Evolutionary conservation across 73 alveolate genomes (phyloP), one percentile per base, ranked within the genome.

Genomic region (Chromera velia): DNA sequence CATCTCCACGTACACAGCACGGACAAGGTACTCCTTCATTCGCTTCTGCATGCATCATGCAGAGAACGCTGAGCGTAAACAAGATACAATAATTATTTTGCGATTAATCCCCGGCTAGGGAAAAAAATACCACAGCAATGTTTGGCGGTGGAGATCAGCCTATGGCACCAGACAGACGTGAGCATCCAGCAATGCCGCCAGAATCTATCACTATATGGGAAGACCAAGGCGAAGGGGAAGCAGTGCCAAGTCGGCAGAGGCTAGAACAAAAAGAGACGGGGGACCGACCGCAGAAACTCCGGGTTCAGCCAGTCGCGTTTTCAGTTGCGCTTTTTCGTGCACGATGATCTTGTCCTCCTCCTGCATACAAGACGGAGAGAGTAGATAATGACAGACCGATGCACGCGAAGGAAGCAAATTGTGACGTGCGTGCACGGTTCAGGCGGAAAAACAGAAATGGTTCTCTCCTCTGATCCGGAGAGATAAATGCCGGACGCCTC

Each of bases 1-100:
- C 99, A 97, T 97, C 85, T 97, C 99, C 26, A 95, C 93, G 82
- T 97, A 97, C 34, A 97, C 92, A 19, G 99, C 97, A 45, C 99
- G 89, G 28, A 96, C 91, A 82, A 97, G 82, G 76, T 87, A 89
- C 88, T 97, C 99, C 84, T 93, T 89, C 91, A 91, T 82, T 80
- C 1, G 48, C 47, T 27, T 9, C 33, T 26, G 33, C 22, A 63
- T 10, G 1, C 28, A 10, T 0, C 24, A 62, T 55, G 28, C 13
- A 26, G 71, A 27, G 28, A 0, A 17, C 32, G 17, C 71, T 24
- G 28, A 18, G 17, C 45, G 27, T 28, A 10, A 24, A 0, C 75
- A 31, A 22, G 26, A 18, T 22, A 7, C 30, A 45, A 28, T 30
- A 28, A 4, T 28, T 9, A 1, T 17, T 18, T 26, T 0, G 22